phyloP scores from a whole-genome alignment of 176 grass and related monocot species.

The Carex cristatella region DNA sequence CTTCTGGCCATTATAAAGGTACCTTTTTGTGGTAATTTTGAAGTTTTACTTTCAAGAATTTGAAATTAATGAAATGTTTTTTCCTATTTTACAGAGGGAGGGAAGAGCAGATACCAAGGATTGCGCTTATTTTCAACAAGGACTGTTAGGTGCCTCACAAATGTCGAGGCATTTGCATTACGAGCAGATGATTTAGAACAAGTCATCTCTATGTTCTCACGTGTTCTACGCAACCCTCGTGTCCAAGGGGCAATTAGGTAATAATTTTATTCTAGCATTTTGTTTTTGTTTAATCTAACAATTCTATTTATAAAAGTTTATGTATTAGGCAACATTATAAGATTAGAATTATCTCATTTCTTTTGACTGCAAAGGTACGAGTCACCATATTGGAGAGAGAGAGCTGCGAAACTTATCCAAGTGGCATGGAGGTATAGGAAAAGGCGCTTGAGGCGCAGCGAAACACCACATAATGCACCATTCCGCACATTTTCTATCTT shows the following conservation, averaged over 20 bases:
- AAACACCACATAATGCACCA: slow-evolving; percentile 33
- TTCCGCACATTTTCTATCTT: slow-evolving; percentile 1
- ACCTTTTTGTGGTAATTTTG: neutral
- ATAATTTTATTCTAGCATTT: slow-evolving; percentile 13
- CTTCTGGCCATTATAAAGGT: slow-evolving; percentile 70
- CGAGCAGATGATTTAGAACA: slow-evolving; percentile 77
- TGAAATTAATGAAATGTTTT: neutral
- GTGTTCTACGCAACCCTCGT: slow-evolving; percentile 77
- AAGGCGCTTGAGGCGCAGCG: slow-evolving; percentile 50
- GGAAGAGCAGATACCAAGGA: slow-evolving; percentile 61
- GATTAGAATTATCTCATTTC: neutral
- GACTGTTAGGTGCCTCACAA: slow-evolving; percentile 77
- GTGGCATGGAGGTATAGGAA: slow-evolving; percentile 85
- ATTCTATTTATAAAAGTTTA: neutral
- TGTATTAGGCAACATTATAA: neutral
- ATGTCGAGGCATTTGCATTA: slow-evolving; percentile 91
- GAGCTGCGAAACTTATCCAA: slow-evolving; percentile 73
- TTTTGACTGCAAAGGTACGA: slow-evolving; percentile 49
- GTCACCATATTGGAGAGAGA: slow-evolving; percentile 88
- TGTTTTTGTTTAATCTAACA: neutral
- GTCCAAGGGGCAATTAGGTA: slow-evolving; percentile 73
- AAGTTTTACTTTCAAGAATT: slow-evolving; percentile 6
- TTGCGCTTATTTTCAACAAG: slow-evolving; percentile 72
- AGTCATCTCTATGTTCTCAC: slow-evolving; percentile 60
- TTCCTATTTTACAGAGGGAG: slow-evolving; percentile 49